Base-by-base conservation (phyloP, 1,284 basidiomycete genomes). In the Cystobasidium sp. region DNA sequence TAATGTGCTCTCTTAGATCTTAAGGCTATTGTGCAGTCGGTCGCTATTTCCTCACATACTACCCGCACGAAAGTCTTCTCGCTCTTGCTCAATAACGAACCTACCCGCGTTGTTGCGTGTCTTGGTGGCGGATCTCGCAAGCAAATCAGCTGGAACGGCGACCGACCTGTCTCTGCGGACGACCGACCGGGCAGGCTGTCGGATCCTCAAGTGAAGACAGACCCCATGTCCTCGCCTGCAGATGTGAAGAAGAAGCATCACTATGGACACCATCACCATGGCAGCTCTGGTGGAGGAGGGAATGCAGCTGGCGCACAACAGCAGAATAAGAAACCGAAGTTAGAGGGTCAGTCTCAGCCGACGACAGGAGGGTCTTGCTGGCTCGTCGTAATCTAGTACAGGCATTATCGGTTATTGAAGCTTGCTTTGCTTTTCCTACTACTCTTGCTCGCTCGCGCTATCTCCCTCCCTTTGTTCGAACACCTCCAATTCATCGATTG, bases 191-290 rank as follows among this genome's bases (percentile, higher is more conserved):
- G 56, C 56, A 59, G 56, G 56, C 56, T 56, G 55, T 56, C 55
- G 55, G 55, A 56, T 56, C 55, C 55, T 41, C 16, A 16, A 20
- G n/a, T 49, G 12, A 31, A 31, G 31, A 31, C 31, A 31, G 31
- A n/a, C 37, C 41, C 39, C 10, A 66, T 66, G 64, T 66, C 64
- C 22, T 53, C 64, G 64, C 64, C 64, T 41, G 64, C 64, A 53
- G 64, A 66, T 55, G 51, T 43, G 49, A 53, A 66, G 64, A 66
- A 66, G 64, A 66, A 66, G 64, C 56, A 59, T n/a, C 14, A 53
- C 51, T 47, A 51, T 47, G 49, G 39, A 43, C n/a, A 66, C 39
- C 61, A 63, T 49, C 61, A 63, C 47, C 46, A 63, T 63, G 61
- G 43, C 31, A 37, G 37, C 20, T 41, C 49, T 66, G 64, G 41